Evolutionary conservation across 805 yeast genomes (phyloP), one percentile per base, ranked within the genome.

Genomic region (Spathaspora sp.): DNA sequence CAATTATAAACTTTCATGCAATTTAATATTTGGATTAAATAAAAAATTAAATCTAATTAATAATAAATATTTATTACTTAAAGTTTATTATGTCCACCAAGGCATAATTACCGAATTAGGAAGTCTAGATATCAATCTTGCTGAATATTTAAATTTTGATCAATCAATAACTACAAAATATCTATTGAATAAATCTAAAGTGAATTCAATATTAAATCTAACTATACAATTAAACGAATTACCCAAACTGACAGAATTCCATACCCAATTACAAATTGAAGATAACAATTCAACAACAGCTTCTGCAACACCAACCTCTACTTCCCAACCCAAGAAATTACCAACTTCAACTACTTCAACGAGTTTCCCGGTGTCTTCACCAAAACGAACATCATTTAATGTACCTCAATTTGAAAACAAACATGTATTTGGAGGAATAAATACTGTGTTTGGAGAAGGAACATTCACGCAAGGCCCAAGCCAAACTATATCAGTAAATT

Each of bases 161-260:
- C 76, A 77, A 49, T 75, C 81, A 3, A 67, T 77, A 3, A 73
- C 85, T 1, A 76, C 86, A 55, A 75, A 88, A 55, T 90, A 87
- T 59, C 69, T 93, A 44, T 72, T 93, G 38, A 85, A 85, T 59
- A 79, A 89, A 26, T 86, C 96, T 1, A 89, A 89, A 57, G 82
- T 93, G 17, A 93, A 93, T 65, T 85, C 96, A 2, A 86, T 89
- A n/a, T 66, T 87, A 40, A 84, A 79, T 53, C 54, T 89, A 42
- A 76, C 85, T 1, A 70, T 88, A n/a, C 72, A 73, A 5, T 66
- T 87, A 57, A 75, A 72, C 42, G 77, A 73, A 52, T 63, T 73
- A 18, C 70, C 78, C 2, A 51, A 68, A 3, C 62, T 70, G 52
- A 61, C 59, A 42, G 77, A 73, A 42, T 74, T 74, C 61, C 77